Percentiles rank a stretch among this genome's conserved stretches.
Evolutionary conservation across 2,329 filamentous ascomycete species (phyloP).

Genomic region (Diaporthe eres): DNA sequence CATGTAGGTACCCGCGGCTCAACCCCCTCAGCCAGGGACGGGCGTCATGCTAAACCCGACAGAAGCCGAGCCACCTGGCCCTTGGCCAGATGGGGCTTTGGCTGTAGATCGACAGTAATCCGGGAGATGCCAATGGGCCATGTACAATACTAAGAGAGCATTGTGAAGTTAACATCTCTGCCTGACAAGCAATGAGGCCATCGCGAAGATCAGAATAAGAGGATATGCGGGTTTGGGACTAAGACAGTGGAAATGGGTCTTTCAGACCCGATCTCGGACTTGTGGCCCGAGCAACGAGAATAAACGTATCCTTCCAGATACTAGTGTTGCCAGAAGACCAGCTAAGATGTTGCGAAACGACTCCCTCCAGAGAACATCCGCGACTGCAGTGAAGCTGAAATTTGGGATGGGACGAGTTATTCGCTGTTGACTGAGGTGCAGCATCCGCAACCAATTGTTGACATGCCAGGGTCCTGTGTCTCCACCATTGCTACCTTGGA

Average conservation of each 20-base stretch:
- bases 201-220: not conserved
- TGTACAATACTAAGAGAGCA: not conserved
- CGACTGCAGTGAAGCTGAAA: constrained; percentile 1
- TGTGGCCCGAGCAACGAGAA: not conserved
- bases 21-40: constrained; percentile 19
- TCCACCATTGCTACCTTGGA: constrained; percentile 20
- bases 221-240: not conserved
- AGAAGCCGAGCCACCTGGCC: constrained; percentile 37
- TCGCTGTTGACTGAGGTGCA: not conserved
- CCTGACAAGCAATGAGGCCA: not conserved
- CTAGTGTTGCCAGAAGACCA: not conserved
- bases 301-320: not conserved
- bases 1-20: constrained; percentile 18
- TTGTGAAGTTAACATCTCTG: not conserved
- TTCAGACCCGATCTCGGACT: constrained; percentile 16
- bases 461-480: not conserved
- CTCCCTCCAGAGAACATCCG: not conserved
- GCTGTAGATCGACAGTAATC: not conserved
- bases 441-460: constrained; percentile 2
- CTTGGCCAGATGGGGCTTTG: not conserved
- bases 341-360: not conserved
- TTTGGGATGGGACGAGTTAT: not conserved
- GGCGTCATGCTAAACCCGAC: constrained; percentile 39
- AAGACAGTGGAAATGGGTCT: not conserved
- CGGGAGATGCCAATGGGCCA: not conserved